These are phyloP conservation scores for Apiospora marii DNA, from an alignment of 2,329 filamentous ascomycete genomes.

Conservation along the genomic window DNA sequence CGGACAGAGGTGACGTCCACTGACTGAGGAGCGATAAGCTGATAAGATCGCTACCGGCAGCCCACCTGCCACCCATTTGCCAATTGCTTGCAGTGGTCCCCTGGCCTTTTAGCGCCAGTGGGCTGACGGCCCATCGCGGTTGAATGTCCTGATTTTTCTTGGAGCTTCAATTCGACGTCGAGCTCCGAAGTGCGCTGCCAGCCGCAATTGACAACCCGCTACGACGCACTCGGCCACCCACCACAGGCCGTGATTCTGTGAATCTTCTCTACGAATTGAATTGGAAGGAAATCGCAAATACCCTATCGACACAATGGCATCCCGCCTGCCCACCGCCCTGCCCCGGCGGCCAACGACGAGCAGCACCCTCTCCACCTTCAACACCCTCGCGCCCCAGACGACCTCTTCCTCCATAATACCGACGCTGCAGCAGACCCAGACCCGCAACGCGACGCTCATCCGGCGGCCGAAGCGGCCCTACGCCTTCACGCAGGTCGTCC, in stretches of 20 bases:
- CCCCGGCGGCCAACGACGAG: slow-evolving; percentile 26
- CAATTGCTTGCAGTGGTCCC: slow-evolving; percentile 4
- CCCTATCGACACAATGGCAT: slow-evolving; percentile 25
- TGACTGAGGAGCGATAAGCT: not conserved
- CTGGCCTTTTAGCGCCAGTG: not conserved
- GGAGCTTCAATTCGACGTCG: slow-evolving; percentile 2
- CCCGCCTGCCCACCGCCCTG: slow-evolving; percentile 24
- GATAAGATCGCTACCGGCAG: not conserved
- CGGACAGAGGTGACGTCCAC: slow-evolving; percentile 2
- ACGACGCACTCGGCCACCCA: not conserved
- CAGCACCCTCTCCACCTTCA: slow-evolving; percentile 28
- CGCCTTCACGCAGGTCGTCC: slow-evolving; percentile 96
- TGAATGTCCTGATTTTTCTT: slow-evolving; percentile 16
- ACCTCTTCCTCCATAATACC: slow-evolving; percentile 32
- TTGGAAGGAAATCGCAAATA: not conserved
- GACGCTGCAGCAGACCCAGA: slow-evolving; percentile 58
- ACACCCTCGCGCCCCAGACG: slow-evolving; percentile 35
- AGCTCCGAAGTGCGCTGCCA: slow-evolving; percentile 16
- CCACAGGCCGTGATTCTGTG: not conserved
- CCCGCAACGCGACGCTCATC: slow-evolving; percentile 85
- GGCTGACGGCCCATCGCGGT: not conserved
- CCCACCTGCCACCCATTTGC: not conserved
- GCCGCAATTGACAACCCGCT: not conserved
- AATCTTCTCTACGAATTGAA: not conserved
- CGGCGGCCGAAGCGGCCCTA: slow-evolving; percentile 90